Percentiles rank a stretch among this genome's conserved stretches.
phyloP scores from a whole-genome alignment of 208 protist species.

The Acanthamoeba sp. region DNA sequence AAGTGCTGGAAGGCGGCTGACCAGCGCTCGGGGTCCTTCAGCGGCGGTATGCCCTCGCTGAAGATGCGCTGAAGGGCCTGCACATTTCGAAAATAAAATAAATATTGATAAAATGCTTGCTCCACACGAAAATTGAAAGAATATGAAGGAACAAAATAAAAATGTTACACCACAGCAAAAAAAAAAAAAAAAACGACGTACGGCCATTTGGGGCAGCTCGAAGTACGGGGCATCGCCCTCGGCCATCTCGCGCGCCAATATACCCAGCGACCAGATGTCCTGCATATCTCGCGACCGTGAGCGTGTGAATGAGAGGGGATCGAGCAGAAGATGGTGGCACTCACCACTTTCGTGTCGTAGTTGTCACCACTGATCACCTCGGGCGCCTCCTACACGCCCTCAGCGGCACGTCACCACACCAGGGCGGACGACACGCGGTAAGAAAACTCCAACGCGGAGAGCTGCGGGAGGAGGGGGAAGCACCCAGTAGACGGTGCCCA shows the following conservation, averaged over 20 bases:
- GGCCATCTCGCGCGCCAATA: slow-evolving; percentile 86
- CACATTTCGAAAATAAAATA: too few species aligned
- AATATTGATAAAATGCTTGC: too few species aligned
- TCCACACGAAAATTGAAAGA: too few species aligned
- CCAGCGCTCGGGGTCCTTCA: slow-evolving; percentile 58
- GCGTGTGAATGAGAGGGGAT: not conserved
- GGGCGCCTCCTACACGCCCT: slow-evolving; percentile 70
- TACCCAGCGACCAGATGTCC: slow-evolving; percentile 90
- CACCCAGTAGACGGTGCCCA: not conserved
- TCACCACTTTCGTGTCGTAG: slow-evolving; percentile 86
- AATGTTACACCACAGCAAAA: too few species aligned
- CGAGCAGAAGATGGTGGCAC: not conserved
- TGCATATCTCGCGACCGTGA: not conserved
- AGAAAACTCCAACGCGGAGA: not conserved
- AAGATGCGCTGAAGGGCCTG: slow-evolving; percentile 65
- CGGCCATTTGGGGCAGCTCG: slow-evolving; percentile 86
- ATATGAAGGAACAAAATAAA: too few species aligned
- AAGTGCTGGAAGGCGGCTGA: slow-evolving; percentile 53
- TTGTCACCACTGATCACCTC: slow-evolving; percentile 86
- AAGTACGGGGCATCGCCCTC: slow-evolving; percentile 88
- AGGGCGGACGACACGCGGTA: too few species aligned
- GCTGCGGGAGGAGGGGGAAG: slow-evolving; percentile 13
- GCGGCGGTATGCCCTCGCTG: slow-evolving; percentile 61
- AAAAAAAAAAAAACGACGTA: too few species aligned
- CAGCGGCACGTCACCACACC: too few species aligned